Evolutionary conservation across 345 rosid genomes (phyloP).

Genomic region (Lepidium africanum): DNA sequence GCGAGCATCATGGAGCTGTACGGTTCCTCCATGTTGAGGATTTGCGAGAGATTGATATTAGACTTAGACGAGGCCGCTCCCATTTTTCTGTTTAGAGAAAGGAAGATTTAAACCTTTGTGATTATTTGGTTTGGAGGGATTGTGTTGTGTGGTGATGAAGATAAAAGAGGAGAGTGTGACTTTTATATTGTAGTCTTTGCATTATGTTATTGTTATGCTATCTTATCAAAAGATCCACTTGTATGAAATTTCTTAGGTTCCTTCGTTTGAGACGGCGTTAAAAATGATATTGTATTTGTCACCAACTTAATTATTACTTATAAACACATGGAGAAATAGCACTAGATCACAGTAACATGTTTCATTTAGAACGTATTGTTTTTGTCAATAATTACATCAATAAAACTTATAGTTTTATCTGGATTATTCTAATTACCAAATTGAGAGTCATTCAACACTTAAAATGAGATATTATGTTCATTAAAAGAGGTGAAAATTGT

Average conservation of each 20-base stretch:
- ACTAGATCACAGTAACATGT: not conserved
- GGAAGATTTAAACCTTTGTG: not conserved
- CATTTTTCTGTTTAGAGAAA: not conserved
- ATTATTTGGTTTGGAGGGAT: not conserved
- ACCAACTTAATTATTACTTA: not conserved
- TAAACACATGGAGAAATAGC: not conserved
- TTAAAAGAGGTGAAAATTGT: too few relatives aligned
- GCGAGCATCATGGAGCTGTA: conserved; percentile 6
- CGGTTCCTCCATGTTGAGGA: conserved; percentile 5
- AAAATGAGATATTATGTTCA: too few relatives aligned
- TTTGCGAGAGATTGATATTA: not conserved
- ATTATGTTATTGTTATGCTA: not conserved
- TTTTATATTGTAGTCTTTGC: not conserved
- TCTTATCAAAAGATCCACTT: not conserved
- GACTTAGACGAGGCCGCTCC: not conserved
- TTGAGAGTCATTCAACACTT: too few relatives aligned
- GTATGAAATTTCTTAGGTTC: conserved; percentile 9
- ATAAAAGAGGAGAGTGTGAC: not conserved
- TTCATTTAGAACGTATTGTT: not conserved
- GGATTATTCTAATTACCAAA: too few relatives aligned
- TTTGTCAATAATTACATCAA: too few relatives aligned
- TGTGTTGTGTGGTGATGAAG: not conserved
- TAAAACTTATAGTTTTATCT: too few relatives aligned
- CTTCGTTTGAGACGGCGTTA: conserved; percentile 12
- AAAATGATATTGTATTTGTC: not conserved